Percentiles rank a stretch among this genome's conserved stretches.
phyloP scores from a whole-genome alignment of 2,329 filamentous ascomycete genomes.

The Uncinocarpus reesii region DNA sequence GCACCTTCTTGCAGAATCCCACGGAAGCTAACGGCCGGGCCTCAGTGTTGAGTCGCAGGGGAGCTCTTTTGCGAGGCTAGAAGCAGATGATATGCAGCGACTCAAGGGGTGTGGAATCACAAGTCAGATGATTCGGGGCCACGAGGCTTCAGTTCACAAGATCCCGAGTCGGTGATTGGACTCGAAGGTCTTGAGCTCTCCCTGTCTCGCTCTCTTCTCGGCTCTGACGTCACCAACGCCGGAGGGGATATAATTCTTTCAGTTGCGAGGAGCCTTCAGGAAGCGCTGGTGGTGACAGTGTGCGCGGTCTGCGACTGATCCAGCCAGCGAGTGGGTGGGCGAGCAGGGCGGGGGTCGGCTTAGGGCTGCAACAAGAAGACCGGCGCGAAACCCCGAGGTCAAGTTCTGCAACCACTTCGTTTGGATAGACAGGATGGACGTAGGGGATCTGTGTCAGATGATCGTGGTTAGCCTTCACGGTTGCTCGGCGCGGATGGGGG shows the following conservation, averaged over 20 bases:
- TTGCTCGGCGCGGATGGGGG: neutral
- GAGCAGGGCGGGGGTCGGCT: neutral
- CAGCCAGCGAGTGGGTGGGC: neutral
- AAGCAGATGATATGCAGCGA: slow-evolving; percentile 11
- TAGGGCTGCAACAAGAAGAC: neutral
- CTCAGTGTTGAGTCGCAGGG: slow-evolving; percentile 4
- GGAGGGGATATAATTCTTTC: slow-evolving; percentile 1
- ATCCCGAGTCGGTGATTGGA: slow-evolving; percentile 9
- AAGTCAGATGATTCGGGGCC: slow-evolving; percentile 10
- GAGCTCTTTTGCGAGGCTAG: neutral
- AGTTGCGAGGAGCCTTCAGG: neutral
- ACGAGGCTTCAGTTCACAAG: slow-evolving; percentile 1
- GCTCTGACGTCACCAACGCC: slow-evolving; percentile 3
- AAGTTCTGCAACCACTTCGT: slow-evolving; percentile 1
- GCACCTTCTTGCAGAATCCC: slow-evolving; percentile 1
- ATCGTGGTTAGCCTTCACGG: slow-evolving; percentile 8
- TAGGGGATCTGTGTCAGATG: slow-evolving; percentile 6
- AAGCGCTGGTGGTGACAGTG: neutral
- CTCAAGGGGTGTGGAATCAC: slow-evolving; percentile 6
- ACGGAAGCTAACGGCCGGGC: slow-evolving; percentile 11
- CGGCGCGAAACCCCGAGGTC: neutral
- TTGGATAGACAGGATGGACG: neutral
- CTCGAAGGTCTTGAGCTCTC: neutral
- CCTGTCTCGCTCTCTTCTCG: neutral
- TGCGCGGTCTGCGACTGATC: neutral